These are phyloP conservation scores for Medicago arabica DNA, from an alignment of 306 rosid genomes.

Conservation along the genomic window DNA sequence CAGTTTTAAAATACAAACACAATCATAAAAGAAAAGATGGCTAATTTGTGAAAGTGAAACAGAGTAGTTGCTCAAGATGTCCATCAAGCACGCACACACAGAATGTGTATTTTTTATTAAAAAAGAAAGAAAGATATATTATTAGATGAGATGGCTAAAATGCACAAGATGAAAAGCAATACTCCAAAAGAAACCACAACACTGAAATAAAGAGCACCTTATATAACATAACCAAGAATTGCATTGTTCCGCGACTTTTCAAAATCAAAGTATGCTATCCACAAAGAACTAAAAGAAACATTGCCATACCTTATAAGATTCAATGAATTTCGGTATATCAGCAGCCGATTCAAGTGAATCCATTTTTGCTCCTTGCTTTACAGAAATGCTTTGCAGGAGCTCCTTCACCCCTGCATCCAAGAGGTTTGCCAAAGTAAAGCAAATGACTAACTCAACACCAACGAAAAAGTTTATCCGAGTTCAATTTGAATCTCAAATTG, in stretches of 20 bases:
- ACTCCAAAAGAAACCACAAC: conserved; percentile 14
- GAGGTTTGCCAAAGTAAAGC: conserved; percentile 35
- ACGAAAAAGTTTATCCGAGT: conserved; percentile 30
- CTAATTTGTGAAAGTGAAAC: conserved; percentile 16
- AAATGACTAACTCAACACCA: conserved; percentile 21
- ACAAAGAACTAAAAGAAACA: conserved; percentile 46
- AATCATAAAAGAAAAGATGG: not conserved
- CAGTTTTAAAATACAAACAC: not conserved
- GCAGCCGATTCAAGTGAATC: conserved; percentile 76
- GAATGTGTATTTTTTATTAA: not conserved
- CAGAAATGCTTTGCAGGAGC: conserved; percentile 80
- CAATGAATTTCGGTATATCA: conserved; percentile 78
- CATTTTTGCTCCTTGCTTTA: conserved; percentile 91
- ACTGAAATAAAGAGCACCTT: conserved; percentile 15
- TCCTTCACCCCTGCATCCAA: conserved; percentile 83
- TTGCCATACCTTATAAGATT: conserved; percentile 74
- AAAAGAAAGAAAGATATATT: not conserved
- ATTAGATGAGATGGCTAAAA: conserved; percentile 9
- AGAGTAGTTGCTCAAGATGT: not conserved
- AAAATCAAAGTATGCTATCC: conserved; percentile 34
- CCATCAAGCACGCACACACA: not conserved
- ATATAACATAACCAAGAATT: conserved; percentile 20
- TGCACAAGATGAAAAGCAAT: conserved; percentile 1
- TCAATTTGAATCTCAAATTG: conserved; percentile 20
- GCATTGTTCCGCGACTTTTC: not conserved